Evolutionary conservation across 2,329 filamentous ascomycete species (phyloP).

Genomic region (Chaetomium strumarium): DNA sequence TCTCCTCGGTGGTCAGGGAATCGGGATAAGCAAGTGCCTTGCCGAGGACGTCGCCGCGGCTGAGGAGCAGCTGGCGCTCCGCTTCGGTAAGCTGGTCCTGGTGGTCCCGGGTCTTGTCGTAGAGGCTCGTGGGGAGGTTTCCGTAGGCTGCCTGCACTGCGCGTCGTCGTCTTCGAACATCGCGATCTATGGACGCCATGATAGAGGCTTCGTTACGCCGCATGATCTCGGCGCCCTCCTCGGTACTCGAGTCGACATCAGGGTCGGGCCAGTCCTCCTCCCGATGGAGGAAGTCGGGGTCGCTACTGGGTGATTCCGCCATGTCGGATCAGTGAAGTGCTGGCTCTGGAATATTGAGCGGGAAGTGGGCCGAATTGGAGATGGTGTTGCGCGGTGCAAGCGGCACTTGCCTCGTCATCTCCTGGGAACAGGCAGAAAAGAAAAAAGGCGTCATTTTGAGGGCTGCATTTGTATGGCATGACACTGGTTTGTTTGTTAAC

Average conservation of each 20-base stretch:
- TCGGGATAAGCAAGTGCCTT: slow-evolving; percentile 1
- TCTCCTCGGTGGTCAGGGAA: slow-evolving; percentile 2
- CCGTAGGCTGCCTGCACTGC: background rate
- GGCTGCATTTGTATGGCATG: too few species aligned
- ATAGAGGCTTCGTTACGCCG: background rate
- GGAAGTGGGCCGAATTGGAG: too few species aligned
- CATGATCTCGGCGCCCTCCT: slow-evolving; percentile 1
- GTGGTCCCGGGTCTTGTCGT: slow-evolving; percentile 3
- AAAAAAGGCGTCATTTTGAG: too few species aligned
- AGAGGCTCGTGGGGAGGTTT: background rate
- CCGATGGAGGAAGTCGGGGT: background rate
- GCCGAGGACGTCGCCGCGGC: slow-evolving; percentile 1
- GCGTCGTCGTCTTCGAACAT: background rate
- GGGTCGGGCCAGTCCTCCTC: slow-evolving; percentile 3
- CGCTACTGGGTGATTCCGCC: background rate
- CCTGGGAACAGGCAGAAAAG: too few species aligned
- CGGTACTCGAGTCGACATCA: slow-evolving; percentile 1
- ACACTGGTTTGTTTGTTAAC: too few species aligned
- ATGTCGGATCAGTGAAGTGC: background rate
- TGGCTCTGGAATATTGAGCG: too few species aligned
- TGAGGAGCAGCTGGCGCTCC: slow-evolving; percentile 3
- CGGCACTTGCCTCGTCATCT: too few species aligned
- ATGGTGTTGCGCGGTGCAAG: too few species aligned
- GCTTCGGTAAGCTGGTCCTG: slow-evolving; percentile 2
- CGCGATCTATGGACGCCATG: background rate